Conservation (phyloP, 2,329 filamentous ascomycete genomes). For the Penicillium sp. region DNA sequence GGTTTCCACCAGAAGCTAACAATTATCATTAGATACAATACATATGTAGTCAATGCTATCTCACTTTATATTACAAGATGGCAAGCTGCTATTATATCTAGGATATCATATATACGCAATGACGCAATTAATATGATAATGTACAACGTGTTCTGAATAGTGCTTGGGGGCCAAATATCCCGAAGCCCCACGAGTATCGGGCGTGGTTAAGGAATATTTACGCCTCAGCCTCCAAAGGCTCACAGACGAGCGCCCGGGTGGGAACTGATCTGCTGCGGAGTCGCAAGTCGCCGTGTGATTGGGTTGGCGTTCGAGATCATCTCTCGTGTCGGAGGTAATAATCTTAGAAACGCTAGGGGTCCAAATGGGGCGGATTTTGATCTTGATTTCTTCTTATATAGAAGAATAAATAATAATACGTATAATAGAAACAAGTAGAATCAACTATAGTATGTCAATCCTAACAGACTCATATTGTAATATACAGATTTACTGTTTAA, state of each 20-base stretch:
- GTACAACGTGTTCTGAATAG: not conserved
- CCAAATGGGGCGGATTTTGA: not conserved
- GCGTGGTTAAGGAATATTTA: not conserved
- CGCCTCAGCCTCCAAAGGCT: not conserved
- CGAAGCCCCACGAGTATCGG: not conserved
- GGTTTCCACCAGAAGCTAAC: not conserved
- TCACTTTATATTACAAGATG: too few relatives aligned
- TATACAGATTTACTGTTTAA: not conserved
- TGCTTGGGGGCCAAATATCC: not conserved
- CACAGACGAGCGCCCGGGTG: not conserved
- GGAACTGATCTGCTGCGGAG: not conserved
- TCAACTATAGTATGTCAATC: not conserved
- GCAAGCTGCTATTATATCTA: too few relatives aligned
- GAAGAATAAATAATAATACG: not conserved
- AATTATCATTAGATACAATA: not conserved
- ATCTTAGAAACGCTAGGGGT: not conserved
- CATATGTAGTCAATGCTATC: too few relatives aligned
- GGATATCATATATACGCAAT: too few relatives aligned
- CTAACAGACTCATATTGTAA: not conserved
- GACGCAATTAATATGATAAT: too few relatives aligned
- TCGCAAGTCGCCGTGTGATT: not conserved
- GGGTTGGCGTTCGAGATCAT: not conserved
- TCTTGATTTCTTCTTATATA: not conserved
- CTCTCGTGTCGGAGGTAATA: not conserved
- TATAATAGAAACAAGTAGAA: not conserved